A percentile compares a stretch with the other conserved stretches of the same genome.
These are phyloP conservation scores for Annulohypoxylon bovei DNA, from an alignment of 495 filamentous ascomycete species.

Conservation along the genomic window DNA sequence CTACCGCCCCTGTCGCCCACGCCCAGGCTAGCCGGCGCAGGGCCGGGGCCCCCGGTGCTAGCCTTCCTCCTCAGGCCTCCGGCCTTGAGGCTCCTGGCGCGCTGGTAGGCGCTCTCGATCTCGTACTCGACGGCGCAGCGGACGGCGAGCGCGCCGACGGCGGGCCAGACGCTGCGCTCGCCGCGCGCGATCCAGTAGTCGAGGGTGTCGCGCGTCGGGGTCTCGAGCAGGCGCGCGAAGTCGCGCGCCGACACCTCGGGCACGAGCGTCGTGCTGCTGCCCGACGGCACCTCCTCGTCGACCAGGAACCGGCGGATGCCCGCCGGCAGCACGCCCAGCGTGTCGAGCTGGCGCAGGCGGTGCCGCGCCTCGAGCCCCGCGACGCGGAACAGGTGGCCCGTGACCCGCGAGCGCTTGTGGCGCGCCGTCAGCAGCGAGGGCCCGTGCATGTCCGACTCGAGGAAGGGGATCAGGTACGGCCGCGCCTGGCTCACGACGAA, in stretches of 20 bases:
- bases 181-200: conserved; percentile 88
- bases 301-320: conserved; percentile 80
- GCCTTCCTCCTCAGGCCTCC: conserved; percentile 54
- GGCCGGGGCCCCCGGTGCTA: conserved; percentile 39
- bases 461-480: conserved; percentile 85
- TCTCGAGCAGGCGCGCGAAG: conserved; percentile 79
- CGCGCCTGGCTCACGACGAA: conserved; percentile 83
- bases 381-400: conserved; percentile 72
- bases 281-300: conserved; percentile 82
- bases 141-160: conserved; percentile 82
- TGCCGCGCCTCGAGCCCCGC: conserved; percentile 82
- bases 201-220: conserved; percentile 76
- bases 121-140: conserved; percentile 89
- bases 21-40: not conserved
- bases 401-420: conserved; percentile 64
- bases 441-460: conserved; percentile 82
- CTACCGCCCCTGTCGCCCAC: not conserved
- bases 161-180: conserved; percentile 91
- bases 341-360: conserved; percentile 82
- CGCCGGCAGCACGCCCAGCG: conserved; percentile 74
- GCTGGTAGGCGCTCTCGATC: conserved; percentile 83
- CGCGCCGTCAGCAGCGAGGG: conserved; percentile 69
- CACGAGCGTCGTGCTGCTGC: conserved; percentile 81
- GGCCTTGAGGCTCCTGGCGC: conserved; percentile 70
- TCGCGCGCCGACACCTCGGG: conserved; percentile 79